A percentile compares a stretch with the other conserved stretches of the same genome.
Conservation (phyloP, 2,329 filamentous ascomycete species). For the Canariomyces notabilis region DNA sequence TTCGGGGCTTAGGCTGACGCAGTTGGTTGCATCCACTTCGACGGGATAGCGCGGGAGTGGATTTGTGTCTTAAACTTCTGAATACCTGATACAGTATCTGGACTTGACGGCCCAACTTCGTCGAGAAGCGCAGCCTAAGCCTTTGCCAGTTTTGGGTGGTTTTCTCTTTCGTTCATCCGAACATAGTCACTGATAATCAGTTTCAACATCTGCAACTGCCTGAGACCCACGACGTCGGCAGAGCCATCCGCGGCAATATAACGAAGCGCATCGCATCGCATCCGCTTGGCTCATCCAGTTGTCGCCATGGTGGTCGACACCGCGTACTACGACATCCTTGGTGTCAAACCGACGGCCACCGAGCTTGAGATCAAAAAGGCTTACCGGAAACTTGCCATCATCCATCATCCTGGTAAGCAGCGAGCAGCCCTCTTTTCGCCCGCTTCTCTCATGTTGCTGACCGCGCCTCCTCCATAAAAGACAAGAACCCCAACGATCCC, state of each 20-base stretch:
- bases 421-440: background rate
- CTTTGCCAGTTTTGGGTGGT: too few species aligned
- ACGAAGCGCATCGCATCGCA: slow-evolving; percentile 3
- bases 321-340: slow-evolving; percentile 80
- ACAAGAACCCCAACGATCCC: slow-evolving; percentile 97
- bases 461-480: slow-evolving; percentile 44
- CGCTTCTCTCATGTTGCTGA: slow-evolving; percentile 7
- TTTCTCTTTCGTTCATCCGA: too few species aligned
- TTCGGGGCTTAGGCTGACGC: slow-evolving; percentile 15
- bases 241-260: background rate
- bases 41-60: background rate
- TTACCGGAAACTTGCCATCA: slow-evolving; percentile 89
- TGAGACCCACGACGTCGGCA: too few species aligned
- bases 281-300: background rate
- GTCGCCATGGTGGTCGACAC: slow-evolving; percentile 79
- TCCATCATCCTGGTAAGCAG: slow-evolving; percentile 74
- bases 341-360: slow-evolving; percentile 77
- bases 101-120: too few species aligned
- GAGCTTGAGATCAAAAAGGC: slow-evolving; percentile 96
- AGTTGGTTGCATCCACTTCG: background rate
- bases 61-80: too few species aligned
- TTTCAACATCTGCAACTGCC: too few species aligned
- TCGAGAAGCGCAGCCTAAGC: too few species aligned
- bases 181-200: too few species aligned
- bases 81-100: too few species aligned